A percentile compares a stretch with the other conserved stretches of the same genome.
Conservation (phyloP, 2,329 filamentous ascomycete genomes). For the Ophiostoma triangulosporum region DNA sequence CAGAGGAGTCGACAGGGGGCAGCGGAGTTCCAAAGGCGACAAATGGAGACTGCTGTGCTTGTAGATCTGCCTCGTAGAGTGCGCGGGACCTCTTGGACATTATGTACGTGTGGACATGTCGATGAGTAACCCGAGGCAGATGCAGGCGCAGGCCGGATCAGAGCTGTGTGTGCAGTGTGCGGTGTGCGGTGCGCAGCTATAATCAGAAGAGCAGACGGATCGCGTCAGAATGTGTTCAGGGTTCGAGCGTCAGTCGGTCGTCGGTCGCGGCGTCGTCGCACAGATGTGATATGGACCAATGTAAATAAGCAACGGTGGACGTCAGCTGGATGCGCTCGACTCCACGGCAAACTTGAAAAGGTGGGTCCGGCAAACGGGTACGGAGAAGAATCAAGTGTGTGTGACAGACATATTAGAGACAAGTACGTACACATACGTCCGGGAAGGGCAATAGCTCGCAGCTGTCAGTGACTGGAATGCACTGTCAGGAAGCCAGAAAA, state of each 20-base stretch:
- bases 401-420: not conserved
- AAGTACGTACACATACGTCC: not conserved
- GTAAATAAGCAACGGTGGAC: not conserved
- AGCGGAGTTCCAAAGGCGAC: conserved; percentile 75
- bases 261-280: not conserved
- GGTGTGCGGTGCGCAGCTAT: too few species aligned
- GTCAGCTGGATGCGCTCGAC: not conserved
- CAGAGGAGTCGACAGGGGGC: conserved; percentile 59
- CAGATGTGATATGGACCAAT: not conserved
- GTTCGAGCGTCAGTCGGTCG: not conserved
- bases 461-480: not conserved
- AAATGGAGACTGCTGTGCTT: conserved; percentile 56
- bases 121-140: not conserved
- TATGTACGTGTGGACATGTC: not conserved
- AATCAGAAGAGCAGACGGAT: not conserved
- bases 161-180: too few species aligned
- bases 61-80: conserved; percentile 62
- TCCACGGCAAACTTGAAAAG: not conserved
- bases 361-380: not conserved
- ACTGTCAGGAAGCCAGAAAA: not conserved
- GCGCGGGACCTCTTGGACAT: conserved; percentile 77
- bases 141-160: too few species aligned
- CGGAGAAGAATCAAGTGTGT: not conserved
- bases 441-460: not conserved
- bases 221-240: not conserved